Conservation (phyloP, 306 rosid genomes). For the Herpetospermum pedunculosum region DNA sequence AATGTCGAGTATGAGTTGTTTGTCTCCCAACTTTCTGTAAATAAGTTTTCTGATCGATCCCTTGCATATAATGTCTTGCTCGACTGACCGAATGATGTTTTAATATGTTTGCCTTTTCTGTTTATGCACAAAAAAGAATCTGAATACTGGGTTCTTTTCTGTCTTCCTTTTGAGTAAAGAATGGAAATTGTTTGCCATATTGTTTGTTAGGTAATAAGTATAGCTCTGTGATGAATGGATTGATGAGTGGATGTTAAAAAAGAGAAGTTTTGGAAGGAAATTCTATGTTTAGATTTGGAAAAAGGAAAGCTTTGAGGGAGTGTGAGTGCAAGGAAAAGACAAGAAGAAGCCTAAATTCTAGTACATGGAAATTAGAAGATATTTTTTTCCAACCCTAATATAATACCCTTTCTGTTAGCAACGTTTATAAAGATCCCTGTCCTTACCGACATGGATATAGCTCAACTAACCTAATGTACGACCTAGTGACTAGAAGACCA, state of each 20-base stretch:
- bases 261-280: not conserved
- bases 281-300: not conserved
- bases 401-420: not conserved
- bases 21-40: not conserved
- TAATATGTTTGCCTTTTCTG: not conserved
- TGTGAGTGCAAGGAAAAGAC: not conserved
- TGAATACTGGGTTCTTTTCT: not conserved
- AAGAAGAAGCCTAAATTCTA: not conserved
- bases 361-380: not conserved
- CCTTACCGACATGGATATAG: too few species aligned
- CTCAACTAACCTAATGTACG: too few species aligned
- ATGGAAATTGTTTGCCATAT: not conserved
- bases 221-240: not conserved
- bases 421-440: not conserved
- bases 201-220: not conserved
- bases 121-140: not conserved
- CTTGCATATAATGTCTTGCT: not conserved
- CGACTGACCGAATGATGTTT: not conserved
- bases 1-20: not conserved
- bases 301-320: not conserved
- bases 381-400: not conserved
- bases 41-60: not conserved
- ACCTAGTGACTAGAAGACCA: too few species aligned
- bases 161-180: not conserved
- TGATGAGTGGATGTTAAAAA: not conserved